Conservation (phyloP, 345 rosid genomes). For the Eucalyptus pauciflora region DNA sequence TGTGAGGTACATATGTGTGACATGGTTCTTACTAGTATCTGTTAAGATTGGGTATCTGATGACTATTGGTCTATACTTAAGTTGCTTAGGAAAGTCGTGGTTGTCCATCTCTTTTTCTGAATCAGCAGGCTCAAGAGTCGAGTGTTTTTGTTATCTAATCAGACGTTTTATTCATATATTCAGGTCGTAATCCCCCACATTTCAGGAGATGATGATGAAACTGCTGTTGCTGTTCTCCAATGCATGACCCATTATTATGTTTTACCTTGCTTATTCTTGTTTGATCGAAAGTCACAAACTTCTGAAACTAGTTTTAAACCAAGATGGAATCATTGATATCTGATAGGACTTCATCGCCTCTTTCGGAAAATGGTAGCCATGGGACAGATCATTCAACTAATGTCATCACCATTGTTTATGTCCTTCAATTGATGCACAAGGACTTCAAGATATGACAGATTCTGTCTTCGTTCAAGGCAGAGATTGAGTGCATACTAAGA, state of each 20-base stretch:
- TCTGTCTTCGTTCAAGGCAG: constrained; percentile 24
- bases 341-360: constrained; percentile 5
- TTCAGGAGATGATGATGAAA: constrained; percentile 29
- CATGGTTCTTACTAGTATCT: neutral
- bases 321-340: constrained; percentile 20
- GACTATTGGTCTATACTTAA: neutral
- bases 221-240: neutral
- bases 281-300: constrained; percentile 44
- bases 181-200: constrained; percentile 27
- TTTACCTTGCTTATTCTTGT: constrained; percentile 50
- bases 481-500: constrained; percentile 27
- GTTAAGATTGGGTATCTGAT: neutral
- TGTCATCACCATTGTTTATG: constrained; percentile 33
- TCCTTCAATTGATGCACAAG: constrained; percentile 37
- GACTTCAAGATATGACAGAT: constrained; percentile 30
- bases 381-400: constrained; percentile 2
- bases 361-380: neutral
- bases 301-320: constrained; percentile 23
- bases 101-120: neutral
- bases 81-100: neutral
- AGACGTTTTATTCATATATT: neutral
- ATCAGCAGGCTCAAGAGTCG: neutral
- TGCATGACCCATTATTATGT: constrained; percentile 25
- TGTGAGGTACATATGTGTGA: neutral
- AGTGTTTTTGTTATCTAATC: neutral